A percentile compares a stretch with the other conserved stretches of the same genome.
These are phyloP conservation scores for Pisolithus albus DNA, from an alignment of 768 basidiomycete genomes.

Conservation along the genomic window DNA sequence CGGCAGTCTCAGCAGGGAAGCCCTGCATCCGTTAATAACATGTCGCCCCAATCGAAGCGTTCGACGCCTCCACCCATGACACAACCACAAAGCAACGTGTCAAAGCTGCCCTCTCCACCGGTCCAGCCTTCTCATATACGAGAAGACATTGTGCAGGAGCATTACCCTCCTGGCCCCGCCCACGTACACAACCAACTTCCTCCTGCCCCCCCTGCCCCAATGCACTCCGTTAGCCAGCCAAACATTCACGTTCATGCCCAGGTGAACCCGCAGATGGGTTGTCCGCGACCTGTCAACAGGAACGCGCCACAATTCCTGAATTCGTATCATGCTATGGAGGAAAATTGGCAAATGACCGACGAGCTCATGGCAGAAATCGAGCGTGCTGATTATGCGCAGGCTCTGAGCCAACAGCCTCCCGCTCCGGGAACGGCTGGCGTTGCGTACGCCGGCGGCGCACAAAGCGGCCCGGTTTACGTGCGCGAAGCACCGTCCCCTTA, in stretches of 20 bases:
- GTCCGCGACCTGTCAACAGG: slow-evolving; percentile 61
- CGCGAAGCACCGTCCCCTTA: slow-evolving; percentile 37
- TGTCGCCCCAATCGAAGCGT: slow-evolving; percentile 29
- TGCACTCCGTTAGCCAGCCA: slow-evolving; percentile 23
- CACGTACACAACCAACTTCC: slow-evolving; percentile 28
- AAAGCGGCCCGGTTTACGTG: slow-evolving; percentile 30
- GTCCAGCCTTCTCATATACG: slow-evolving; percentile 23
- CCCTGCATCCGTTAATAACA: slow-evolving; percentile 27
- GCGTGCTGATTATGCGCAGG: slow-evolving; percentile 58
- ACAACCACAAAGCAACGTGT: slow-evolving; percentile 25
- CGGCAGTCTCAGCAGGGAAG: slow-evolving; percentile 30
- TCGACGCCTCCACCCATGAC: slow-evolving; percentile 28
- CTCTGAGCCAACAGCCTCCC: slow-evolving; percentile 39
- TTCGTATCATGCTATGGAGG: slow-evolving; percentile 48
- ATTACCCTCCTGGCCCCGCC: slow-evolving; percentile 34
- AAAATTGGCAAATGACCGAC: slow-evolving; percentile 61
- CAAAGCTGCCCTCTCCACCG: slow-evolving; percentile 27
- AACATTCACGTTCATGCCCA: slow-evolving; percentile 25
- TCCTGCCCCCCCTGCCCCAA: slow-evolving; percentile 37
- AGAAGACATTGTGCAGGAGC: slow-evolving; percentile 28
- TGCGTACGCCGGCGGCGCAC: slow-evolving; percentile 42
- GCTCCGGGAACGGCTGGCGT: slow-evolving; percentile 35
- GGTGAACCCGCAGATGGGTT: slow-evolving; percentile 36
- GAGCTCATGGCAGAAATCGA: slow-evolving; percentile 69
- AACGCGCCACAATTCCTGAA: slow-evolving; percentile 48